Percentiles rank a stretch among this genome's conserved stretches.
These are phyloP conservation scores for Ascochyta pisi DNA, from an alignment of 2,329 filamentous ascomycete genomes.

Conservation along the genomic window DNA sequence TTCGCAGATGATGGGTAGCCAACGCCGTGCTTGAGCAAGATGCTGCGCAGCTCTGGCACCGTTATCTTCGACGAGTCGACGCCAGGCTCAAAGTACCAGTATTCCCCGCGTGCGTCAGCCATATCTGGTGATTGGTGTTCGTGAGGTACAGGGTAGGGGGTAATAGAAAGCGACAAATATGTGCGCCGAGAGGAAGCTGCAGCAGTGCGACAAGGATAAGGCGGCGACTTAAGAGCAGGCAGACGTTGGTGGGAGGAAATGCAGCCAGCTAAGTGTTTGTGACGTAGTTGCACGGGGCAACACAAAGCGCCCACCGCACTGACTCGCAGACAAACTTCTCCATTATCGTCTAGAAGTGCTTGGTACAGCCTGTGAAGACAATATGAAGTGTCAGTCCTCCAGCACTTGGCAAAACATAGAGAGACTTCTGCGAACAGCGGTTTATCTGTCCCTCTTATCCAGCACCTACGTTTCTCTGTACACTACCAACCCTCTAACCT, in stretches of 20 bases:
- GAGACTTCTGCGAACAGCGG: no score
- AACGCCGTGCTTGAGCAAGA: constrained; percentile 88
- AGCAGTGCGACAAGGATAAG: constrained; percentile 11
- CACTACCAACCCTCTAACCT: no score
- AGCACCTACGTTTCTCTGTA: no score
- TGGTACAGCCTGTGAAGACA: no score
- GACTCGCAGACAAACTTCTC: not conserved
- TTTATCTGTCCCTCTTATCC: no score
- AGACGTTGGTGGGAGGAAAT: constrained; percentile 4
- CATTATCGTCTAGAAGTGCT: no score
- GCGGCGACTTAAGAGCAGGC: constrained; percentile 13
- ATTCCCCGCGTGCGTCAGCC: constrained; percentile 46
- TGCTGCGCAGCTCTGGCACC: constrained; percentile 85
- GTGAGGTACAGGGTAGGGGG: not conserved
- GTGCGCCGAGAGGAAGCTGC: constrained; percentile 1
- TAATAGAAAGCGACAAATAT: not conserved
- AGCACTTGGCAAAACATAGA: no score
- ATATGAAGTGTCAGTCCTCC: no score
- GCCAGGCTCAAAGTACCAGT: constrained; percentile 77
- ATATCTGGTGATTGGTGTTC: constrained; percentile 20
- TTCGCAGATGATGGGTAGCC: constrained; percentile 88
- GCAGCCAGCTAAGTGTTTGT: constrained; percentile 12
- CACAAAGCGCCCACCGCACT: constrained; percentile 7
- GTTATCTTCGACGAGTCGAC: constrained; percentile 87
- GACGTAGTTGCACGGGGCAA: constrained; percentile 14